Base-by-base conservation (phyloP, 108 stramenopile genomes). In the Conticribra weissflogii region DNA sequence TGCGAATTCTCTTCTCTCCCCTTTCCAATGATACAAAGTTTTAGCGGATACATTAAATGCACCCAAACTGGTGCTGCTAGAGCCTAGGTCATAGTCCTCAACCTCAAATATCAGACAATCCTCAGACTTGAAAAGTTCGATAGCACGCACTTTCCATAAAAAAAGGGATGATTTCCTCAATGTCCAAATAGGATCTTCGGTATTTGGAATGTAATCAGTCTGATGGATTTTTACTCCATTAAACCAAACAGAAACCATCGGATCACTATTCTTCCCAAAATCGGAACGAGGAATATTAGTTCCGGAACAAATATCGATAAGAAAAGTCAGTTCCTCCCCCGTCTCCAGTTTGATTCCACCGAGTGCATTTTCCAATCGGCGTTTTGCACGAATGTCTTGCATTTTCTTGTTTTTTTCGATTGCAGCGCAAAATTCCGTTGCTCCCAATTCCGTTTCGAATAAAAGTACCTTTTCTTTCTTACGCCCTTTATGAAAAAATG, bases 181-280 rank as follows among this genome's bases (percentile, higher is more conserved):
- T 0, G 93, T 94, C 86, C 85, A 94, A 33, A 90, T 84, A 5
- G 93, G 93, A 76, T 94, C 78, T 14, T 83, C 78, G 70, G 79
- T 80, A 14, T 63, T 78, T 4, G 66, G 46, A 8, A 86, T 80
- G 49, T 66, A 60, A 18, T 78, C 57, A 4, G 93, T 94, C 51
- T 74, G 68, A 62, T 94, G 93, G 0, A 91, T 66, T 25, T 78
- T 68, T 33, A 66, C 61, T 2, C 72, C 71, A 58, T 85, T 81
- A 51, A 91, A 74, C 27, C 58, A 53, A 15, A 76, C 77, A 24
- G 63, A 54, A 12, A 89, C 85, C 33, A 71, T 86, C 0, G 93
- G 93, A 79, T 94, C 93, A 7, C 82, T 80, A 19, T 70, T 18
- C 0, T 74, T 63, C 5, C 53, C 81, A 2, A 88, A 25, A 76